Evolutionary conservation across 2,329 filamentous ascomycete species (phyloP).

Genomic region (Sarocladiaceae sp.): DNA sequence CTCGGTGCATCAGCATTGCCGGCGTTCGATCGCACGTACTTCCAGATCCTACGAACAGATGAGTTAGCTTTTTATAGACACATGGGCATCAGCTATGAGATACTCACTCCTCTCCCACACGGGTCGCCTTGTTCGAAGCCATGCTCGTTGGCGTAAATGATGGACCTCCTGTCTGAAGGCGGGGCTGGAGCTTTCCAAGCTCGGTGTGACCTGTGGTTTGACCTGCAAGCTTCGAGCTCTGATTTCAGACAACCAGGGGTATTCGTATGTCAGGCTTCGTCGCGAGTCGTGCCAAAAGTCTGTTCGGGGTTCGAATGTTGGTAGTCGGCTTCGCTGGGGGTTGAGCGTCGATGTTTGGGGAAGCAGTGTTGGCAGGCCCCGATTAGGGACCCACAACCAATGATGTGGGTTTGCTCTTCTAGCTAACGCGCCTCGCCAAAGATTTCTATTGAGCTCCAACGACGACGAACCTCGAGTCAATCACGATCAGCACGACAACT

Average conservation of each 20-base stretch:
- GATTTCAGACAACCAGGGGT: too few species aligned
- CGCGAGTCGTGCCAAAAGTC: too few species aligned
- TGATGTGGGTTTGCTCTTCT: conserved; percentile 9
- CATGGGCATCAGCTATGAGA: not conserved
- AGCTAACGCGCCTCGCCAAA: conserved; percentile 7
- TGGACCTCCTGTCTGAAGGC: not conserved
- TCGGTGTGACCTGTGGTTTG: too few species aligned
- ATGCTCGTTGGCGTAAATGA: conserved; percentile 29
- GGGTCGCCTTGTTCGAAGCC: conserved; percentile 58
- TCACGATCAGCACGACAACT: not conserved
- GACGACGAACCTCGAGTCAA: not conserved
- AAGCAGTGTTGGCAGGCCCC: conserved; percentile 16
- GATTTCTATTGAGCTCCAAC: conserved; percentile 5
- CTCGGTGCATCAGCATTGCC: conserved; percentile 12
- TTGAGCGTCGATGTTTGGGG: conserved; percentile 11
- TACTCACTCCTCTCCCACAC: conserved; percentile 60
- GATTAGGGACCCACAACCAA: conserved; percentile 23
- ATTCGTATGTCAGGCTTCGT: too few species aligned
- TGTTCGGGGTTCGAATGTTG: not conserved
- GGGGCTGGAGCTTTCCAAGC: too few species aligned
- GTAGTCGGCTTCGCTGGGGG: conserved; percentile 13
- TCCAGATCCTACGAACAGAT: conserved; percentile 68
- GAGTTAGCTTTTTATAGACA: conserved; percentile 6
- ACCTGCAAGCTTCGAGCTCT: too few species aligned
- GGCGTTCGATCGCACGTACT: conserved; percentile 51